phyloP scores from a whole-genome alignment of 179 eudicot genomes.

The Silene vulgaris region DNA sequence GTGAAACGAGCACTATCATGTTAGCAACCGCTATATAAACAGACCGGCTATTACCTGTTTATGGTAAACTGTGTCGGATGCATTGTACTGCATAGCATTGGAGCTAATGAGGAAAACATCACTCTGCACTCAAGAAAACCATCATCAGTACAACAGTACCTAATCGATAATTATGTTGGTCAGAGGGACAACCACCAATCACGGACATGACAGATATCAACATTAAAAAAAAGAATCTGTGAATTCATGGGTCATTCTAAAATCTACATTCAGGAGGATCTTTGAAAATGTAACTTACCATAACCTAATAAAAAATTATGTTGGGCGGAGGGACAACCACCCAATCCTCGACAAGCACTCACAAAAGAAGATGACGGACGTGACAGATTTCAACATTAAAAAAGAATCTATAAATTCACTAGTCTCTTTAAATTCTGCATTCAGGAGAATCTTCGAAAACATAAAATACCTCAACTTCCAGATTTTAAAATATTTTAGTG shows the following conservation, averaged over 20 bases:
- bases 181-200: background rate
- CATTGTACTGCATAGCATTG: constrained; percentile 93
- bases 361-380: no score
- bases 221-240: no score
- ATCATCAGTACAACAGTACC: constrained; percentile 21
- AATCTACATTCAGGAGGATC: background rate
- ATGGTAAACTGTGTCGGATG: constrained; percentile 71
- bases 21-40: background rate
- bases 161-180: background rate
- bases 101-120: constrained; percentile 77
- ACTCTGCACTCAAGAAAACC: constrained; percentile 45
- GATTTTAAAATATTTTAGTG: no score
- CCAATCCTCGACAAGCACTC: no score
- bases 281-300: background rate
- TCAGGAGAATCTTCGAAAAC: no score
- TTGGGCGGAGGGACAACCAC: no score
- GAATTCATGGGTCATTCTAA: background rate
- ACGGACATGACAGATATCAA: background rate
- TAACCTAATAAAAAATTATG: background rate
- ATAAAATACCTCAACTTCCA: no score
- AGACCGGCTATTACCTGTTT: constrained; percentile 50
- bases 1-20: background rate
- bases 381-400: no score
- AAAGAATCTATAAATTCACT: no score
- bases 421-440: no score